A percentile compares a stretch with the other conserved stretches of the same genome.
phyloP scores from a whole-genome alignment of 1,139 yeast genomes.

The Kodamaea arcana region DNA sequence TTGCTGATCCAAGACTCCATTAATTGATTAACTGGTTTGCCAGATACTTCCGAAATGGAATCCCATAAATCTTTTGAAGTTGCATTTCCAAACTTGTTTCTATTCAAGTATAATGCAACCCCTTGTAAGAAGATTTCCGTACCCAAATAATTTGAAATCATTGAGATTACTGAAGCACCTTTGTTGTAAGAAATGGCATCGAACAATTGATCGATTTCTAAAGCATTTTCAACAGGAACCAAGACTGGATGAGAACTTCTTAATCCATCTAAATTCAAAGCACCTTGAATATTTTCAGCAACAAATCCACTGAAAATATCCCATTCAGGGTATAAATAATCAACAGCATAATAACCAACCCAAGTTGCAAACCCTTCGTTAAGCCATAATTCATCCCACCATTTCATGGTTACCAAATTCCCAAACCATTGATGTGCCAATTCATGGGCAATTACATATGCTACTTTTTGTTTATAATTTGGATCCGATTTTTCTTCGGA shows the following conservation, averaged over 20 bases:
- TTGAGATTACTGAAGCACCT: slow-evolving; percentile 73
- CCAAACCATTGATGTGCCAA: slow-evolving; percentile 96
- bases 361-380: slow-evolving; percentile 89
- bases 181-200: slow-evolving; percentile 82
- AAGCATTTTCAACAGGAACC: slow-evolving; percentile 76
- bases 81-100: slow-evolving; percentile 73
- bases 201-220: slow-evolving; percentile 80
- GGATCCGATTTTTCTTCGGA: slow-evolving; percentile 65
- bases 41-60: slow-evolving; percentile 67
- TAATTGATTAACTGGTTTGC: slow-evolving; percentile 64
- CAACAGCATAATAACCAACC: slow-evolving; percentile 81
- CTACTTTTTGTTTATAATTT: slow-evolving; percentile 69
- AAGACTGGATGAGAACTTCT: slow-evolving; percentile 83
- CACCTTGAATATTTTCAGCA: slow-evolving; percentile 63
- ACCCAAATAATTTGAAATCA: slow-evolving; percentile 69
- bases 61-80: slow-evolving; percentile 78
- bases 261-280: slow-evolving; percentile 66
- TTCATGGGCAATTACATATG: slow-evolving; percentile 87
- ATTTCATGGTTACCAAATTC: slow-evolving; percentile 85
- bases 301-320: slow-evolving; percentile 76
- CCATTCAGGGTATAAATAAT: slow-evolving; percentile 81
- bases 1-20: slow-evolving; percentile 83
- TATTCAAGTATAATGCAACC: slow-evolving; percentile 64
- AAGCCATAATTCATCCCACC: slow-evolving; percentile 94
- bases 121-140: slow-evolving; percentile 65